Conservation (phyloP, 805 yeast species). For the Kodamaea neixiangensis region DNA sequence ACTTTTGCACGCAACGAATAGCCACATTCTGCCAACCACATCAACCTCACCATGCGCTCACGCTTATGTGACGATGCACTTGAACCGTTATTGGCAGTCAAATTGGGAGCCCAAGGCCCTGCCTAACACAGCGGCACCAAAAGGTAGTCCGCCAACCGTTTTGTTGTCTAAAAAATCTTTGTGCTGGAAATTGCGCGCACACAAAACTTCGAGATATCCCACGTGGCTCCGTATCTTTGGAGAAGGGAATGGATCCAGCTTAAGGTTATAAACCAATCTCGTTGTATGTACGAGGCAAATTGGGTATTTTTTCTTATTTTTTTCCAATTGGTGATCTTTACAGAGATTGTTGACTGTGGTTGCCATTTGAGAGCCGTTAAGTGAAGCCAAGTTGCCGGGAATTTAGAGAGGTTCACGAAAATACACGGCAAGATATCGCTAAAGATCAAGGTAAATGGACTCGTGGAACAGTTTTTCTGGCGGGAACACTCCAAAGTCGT, state of each 20-base stretch:
- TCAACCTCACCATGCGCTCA: not conserved
- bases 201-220: not conserved
- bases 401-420: not conserved
- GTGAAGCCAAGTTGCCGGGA: not conserved
- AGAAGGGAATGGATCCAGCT: not conserved
- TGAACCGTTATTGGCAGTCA: not conserved
- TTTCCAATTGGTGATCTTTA: not conserved
- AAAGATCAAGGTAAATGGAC: slow-evolving; percentile 4
- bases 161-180: not conserved
- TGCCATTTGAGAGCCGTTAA: not conserved
- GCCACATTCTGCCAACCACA: too few relatives aligned
- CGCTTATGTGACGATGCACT: not conserved
- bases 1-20: too few relatives aligned
- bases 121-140: not conserved
- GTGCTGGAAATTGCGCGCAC: not conserved
- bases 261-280: not conserved
- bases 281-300: not conserved
- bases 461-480: slow-evolving; percentile 5
- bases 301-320: not conserved
- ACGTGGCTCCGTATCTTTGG: slow-evolving; percentile 1
- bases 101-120: not conserved
- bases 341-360: not conserved
- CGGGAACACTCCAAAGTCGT: slow-evolving; percentile 7
- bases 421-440: not conserved
- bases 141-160: slow-evolving; percentile 1